phyloP scores from a whole-genome alignment of 768 basidiomycete genomes.

The Podaxis sp. region DNA sequence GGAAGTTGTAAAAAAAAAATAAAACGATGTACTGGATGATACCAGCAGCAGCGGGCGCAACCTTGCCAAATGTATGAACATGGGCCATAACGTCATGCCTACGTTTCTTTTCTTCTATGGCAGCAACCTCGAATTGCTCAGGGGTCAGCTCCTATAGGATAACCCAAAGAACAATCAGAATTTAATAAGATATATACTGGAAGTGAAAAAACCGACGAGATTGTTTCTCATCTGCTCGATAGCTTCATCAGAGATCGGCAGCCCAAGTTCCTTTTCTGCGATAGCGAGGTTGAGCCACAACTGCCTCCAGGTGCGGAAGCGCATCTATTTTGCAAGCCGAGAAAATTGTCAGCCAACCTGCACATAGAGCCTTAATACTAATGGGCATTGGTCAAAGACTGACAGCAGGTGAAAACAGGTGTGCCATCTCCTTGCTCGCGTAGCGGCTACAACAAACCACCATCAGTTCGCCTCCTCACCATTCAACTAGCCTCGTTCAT shows the following conservation, averaged over 20 bases:
- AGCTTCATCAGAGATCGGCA: conserved; percentile 86
- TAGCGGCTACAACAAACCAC: conserved; percentile 65
- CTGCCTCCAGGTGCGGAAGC: conserved; percentile 93
- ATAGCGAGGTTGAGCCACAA: conserved; percentile 96
- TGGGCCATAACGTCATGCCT: conserved; percentile 99
- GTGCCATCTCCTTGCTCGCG: conserved; percentile 98
- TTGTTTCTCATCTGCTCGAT: conserved; percentile 94
- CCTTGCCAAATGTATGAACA: conserved; percentile 93
- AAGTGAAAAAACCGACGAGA: conserved; percentile 51
- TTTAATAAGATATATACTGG: not conserved
- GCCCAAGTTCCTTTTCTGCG: conserved; percentile 93
- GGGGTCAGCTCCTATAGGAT: conserved; percentile 68
- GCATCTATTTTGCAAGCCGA: conserved; percentile 55
- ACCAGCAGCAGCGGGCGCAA: conserved; percentile 92
- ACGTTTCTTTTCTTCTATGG: conserved; percentile 93
- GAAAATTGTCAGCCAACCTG: not conserved
- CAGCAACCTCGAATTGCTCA: conserved; percentile 89
- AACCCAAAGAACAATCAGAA: not conserved
- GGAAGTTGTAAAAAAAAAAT: not conserved
- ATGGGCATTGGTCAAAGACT: conserved; percentile 24
- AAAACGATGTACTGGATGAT: conserved; percentile 78
- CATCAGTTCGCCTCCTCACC: not conserved
- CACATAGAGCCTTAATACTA: not conserved
- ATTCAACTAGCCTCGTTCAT: not conserved
- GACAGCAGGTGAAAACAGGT: conserved; percentile 93